Conservation (phyloP, 1,284 basidiomycete genomes). For the Phellopilus nigrolimitatus region DNA sequence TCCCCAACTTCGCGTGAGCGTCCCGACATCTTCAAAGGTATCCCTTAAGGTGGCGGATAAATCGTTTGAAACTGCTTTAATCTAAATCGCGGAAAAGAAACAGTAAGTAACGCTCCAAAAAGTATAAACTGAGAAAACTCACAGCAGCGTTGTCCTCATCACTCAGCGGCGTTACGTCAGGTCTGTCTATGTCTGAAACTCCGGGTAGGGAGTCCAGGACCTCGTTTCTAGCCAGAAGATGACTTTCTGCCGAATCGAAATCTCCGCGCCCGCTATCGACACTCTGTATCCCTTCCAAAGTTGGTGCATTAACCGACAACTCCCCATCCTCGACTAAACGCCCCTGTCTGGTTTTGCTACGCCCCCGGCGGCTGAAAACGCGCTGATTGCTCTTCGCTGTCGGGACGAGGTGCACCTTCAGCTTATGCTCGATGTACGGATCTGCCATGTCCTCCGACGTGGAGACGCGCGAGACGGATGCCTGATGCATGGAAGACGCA, state of each 20-base stretch:
- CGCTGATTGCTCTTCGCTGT: conserved; percentile 11
- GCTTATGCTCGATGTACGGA: conserved; percentile 9
- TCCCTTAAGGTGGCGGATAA: conserved; percentile 9
- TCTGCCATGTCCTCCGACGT: conserved; percentile 12
- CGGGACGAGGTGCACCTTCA: conserved; percentile 13
- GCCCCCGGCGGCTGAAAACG: conserved; percentile 11
- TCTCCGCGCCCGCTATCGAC: conserved; percentile 15
- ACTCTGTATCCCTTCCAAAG: conserved; percentile 19
- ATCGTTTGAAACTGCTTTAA: conserved; percentile 17
- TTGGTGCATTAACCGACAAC: conserved; percentile 3
- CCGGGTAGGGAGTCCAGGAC: background rate
- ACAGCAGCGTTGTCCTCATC: conserved; percentile 46
- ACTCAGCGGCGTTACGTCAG: conserved; percentile 23
- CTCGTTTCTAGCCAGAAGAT: background rate
- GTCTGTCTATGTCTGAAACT: background rate
- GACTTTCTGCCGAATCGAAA: background rate
- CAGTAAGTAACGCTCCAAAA: background rate
- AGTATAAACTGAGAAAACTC: too few species aligned
- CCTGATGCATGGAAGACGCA: conserved; percentile 18
- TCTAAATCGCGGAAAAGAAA: conserved; percentile 1
- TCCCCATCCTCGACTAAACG: conserved; percentile 9
- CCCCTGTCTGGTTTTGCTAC: conserved; percentile 13
- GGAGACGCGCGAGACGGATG: conserved; percentile 12
- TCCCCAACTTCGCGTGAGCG: conserved; percentile 19
- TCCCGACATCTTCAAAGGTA: conserved; percentile 18